phyloP scores from a whole-genome alignment of 2,329 filamentous ascomycete species.

The Stromatinia cepivora region DNA sequence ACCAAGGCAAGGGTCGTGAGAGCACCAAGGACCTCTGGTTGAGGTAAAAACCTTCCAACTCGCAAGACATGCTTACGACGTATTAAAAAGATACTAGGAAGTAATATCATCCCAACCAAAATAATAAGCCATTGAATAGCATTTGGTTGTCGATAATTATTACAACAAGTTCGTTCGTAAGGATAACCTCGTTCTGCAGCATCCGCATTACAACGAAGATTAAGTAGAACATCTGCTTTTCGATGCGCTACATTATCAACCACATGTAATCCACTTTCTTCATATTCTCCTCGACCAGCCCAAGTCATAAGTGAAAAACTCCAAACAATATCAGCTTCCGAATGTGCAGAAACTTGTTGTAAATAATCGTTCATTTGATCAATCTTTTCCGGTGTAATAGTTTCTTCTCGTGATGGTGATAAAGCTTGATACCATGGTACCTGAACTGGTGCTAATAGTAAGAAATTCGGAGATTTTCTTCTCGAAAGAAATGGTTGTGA shows the following conservation, averaged over 20 bases:
- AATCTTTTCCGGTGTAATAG: constrained; percentile 51
- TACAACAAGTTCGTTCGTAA: constrained; percentile 55
- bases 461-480: constrained; percentile 34
- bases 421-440: constrained; percentile 38
- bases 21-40: constrained; percentile 29
- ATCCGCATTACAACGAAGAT: constrained; percentile 53
- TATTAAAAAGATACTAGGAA: constrained; percentile 37
- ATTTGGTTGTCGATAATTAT: constrained; percentile 44
- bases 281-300: constrained; percentile 43
- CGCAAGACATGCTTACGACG: constrained; percentile 25
- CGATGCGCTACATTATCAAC: constrained; percentile 47
- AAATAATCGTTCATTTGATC: constrained; percentile 55
- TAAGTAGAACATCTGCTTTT: constrained; percentile 54
- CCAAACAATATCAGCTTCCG: constrained; percentile 50
- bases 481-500: constrained; percentile 33
- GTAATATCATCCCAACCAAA: constrained; percentile 38
- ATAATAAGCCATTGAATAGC: constrained; percentile 44
- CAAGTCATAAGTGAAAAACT: constrained; percentile 52
- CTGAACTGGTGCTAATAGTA: constrained; percentile 41
- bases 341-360: constrained; percentile 45
- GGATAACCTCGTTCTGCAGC: constrained; percentile 45
- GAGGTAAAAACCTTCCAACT: constrained; percentile 30
- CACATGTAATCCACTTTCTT: constrained; percentile 52
- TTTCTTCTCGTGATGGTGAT: constrained; percentile 41
- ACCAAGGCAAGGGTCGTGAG: constrained; percentile 32